A percentile compares a stretch with the other conserved stretches of the same genome.
These are phyloP conservation scores for Cyclotella baltica DNA, from an alignment of 108 stramenopile genomes.

Conservation along the genomic window DNA sequence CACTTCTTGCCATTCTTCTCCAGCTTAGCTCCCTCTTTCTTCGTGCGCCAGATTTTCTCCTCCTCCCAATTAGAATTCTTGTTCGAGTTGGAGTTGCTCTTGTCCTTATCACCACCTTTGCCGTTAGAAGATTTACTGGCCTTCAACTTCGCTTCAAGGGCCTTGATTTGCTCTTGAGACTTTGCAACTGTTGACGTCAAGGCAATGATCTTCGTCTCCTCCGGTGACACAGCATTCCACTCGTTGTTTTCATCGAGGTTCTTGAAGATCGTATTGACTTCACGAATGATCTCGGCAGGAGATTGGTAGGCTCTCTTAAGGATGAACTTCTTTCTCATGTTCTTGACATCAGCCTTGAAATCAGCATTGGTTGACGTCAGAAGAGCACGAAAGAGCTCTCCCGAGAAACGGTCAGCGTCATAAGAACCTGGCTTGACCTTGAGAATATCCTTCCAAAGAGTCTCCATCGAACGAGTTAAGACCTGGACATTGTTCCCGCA, in stretches of 20 bases:
- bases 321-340: too few relatives aligned
- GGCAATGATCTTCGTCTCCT: conserved; percentile 14
- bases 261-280: neutral
- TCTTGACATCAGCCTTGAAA: neutral
- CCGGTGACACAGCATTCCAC: neutral
- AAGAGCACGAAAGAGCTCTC: conserved; percentile 20
- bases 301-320: neutral
- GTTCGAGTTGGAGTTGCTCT: neutral
- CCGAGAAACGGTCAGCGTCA: conserved; percentile 9
- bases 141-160: too few relatives aligned
- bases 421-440: conserved; percentile 2
- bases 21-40: neutral
- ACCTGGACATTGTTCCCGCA: conserved; percentile 6
- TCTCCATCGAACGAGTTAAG: neutral
- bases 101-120: neutral
- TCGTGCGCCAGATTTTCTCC: neutral
- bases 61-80: neutral
- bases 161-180: neutral
- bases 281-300: neutral
- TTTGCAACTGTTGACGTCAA: neutral
- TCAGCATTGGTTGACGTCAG: neutral
- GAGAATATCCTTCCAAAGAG: neutral
- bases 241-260: neutral
- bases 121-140: too few relatives aligned
- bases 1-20: neutral